Conservation (phyloP, 257 asterid genomes). For the Striga asiatica region DNA sequence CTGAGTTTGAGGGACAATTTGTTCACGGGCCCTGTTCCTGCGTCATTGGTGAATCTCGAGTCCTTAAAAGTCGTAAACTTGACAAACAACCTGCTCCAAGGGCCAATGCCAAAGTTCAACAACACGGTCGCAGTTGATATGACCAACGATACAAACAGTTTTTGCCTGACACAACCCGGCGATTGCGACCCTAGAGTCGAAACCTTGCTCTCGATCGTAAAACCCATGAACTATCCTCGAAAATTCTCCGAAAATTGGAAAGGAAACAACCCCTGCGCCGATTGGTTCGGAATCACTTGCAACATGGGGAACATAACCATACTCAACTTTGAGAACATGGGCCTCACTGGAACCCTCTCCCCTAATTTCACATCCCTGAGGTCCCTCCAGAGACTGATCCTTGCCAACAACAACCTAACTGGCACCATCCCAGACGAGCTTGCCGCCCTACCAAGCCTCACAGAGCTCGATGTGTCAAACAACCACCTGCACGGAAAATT, state of each 20-base stretch:
- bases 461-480: conserved; percentile 64
- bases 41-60: conserved; percentile 51
- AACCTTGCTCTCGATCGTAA: conserved; percentile 39
- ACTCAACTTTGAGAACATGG: conserved; percentile 78
- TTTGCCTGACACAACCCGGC: conserved; percentile 73
- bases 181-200: conserved; percentile 70
- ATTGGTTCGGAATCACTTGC: conserved; percentile 83
- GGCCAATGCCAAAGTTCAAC: conserved; percentile 68
- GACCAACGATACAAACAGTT: conserved; percentile 43
- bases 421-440: conserved; percentile 67
- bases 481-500: conserved; percentile 62
- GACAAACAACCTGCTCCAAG: conserved; percentile 83
- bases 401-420: conserved; percentile 61
- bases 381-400: conserved; percentile 58
- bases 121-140: conserved; percentile 51
- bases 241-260: conserved; percentile 76
- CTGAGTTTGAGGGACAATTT: conserved; percentile 76
- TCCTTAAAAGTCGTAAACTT: conserved; percentile 61
- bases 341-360: conserved; percentile 62
- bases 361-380: conserved; percentile 48
- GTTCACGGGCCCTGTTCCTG: conserved; percentile 62
- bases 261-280: conserved; percentile 68
- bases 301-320: conserved; percentile 57
- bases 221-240: conserved; percentile 50
- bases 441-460: conserved; percentile 40